Percentiles rank a stretch among this genome's conserved stretches.
Evolutionary conservation across 1,284 basidiomycete genomes (phyloP).

Genomic region (Cryptococcus neoformans): DNA sequence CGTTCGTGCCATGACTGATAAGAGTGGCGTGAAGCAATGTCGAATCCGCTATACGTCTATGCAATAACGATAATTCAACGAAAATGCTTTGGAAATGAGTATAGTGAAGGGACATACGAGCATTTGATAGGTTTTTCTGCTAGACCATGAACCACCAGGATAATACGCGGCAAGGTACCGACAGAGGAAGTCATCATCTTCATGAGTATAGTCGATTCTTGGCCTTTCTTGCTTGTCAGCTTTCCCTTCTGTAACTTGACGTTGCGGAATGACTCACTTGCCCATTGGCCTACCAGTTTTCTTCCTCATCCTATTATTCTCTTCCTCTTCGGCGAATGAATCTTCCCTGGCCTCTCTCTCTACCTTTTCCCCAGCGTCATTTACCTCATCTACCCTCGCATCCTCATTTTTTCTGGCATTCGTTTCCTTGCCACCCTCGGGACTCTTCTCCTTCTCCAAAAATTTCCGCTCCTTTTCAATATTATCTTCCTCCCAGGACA

Average conservation of each 20-base stretch:
- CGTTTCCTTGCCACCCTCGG: no score
- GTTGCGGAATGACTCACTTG: constrained; percentile 26
- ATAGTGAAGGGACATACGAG: constrained; percentile 24
- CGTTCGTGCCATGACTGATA: constrained; percentile 44
- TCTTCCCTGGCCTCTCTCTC: no score
- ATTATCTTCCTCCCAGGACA: constrained; percentile 14
- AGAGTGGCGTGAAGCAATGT: constrained; percentile 19
- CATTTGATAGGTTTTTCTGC: constrained; percentile 35
- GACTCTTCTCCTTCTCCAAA: no score
- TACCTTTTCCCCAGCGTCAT: no score
- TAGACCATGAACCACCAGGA: constrained; percentile 27
- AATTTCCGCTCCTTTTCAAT: not conserved
- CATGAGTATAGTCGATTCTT: constrained; percentile 34
- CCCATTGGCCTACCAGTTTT: constrained; percentile 40
- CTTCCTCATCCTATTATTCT: constrained; percentile 18
- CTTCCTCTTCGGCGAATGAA: not conserved
- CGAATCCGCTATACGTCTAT: no score
- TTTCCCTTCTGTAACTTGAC: not conserved
- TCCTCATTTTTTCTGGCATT: no score
- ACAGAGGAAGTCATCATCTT: constrained; percentile 44
- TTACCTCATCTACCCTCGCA: no score
- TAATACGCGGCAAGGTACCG: constrained; percentile 35
- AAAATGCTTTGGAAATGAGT: no score
- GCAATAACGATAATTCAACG: no score
- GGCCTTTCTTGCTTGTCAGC: constrained; percentile 17